Evolutionary conservation across 352 stramenopile species (phyloP), one percentile per base, ranked within the genome.

Genomic region (Nothophytophthora sp.): DNA sequence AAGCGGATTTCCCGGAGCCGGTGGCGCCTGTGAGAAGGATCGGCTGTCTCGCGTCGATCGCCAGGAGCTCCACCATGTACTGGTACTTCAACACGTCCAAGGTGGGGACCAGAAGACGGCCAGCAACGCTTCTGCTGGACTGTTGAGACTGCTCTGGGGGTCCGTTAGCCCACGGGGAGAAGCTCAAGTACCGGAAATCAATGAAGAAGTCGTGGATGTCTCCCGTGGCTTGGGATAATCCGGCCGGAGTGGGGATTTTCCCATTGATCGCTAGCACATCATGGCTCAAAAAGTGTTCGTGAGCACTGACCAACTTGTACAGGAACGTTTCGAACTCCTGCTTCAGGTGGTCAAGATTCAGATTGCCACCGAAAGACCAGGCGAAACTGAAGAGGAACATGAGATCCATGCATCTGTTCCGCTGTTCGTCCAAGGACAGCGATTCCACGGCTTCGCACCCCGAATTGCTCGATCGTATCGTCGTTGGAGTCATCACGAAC

Each of bases 11-110:
- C 12, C 90, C 90, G 0, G 82, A 86, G 2, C 91, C 91, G 18
- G 88, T 97, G 1, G 87, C 78, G 1, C 91, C 91, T 7, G 91
- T 97, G 38, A 98, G 34, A 38, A 96, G 92, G 11, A 96, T 73
- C 1, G 88, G 81, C 10, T 62, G 63, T 57, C 88, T 87, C 0
- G 73, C 70, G 25, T 90, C 70, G 11, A 89, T 53, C 4, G 63
- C 48, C 16, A 93, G 59, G 1, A 91, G 44, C 36, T 78, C 60
- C 0, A 73, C 65, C 47, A 93, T 43, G 42, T 76, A 76, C 6
- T 75, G 73, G 29, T 90, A 88, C 16, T 87, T 86, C 8, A 83
- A 48, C 27, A 90, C 70, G 42, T 90, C 76, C 2, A 64, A 39
- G 0, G 83, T 93, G 2, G 83, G 79, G 4, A 93, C 79, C 2